These are phyloP conservation scores for Trypanosoma platydactyli DNA, from an alignment of 208 protist species.

Conservation along the genomic window DNA sequence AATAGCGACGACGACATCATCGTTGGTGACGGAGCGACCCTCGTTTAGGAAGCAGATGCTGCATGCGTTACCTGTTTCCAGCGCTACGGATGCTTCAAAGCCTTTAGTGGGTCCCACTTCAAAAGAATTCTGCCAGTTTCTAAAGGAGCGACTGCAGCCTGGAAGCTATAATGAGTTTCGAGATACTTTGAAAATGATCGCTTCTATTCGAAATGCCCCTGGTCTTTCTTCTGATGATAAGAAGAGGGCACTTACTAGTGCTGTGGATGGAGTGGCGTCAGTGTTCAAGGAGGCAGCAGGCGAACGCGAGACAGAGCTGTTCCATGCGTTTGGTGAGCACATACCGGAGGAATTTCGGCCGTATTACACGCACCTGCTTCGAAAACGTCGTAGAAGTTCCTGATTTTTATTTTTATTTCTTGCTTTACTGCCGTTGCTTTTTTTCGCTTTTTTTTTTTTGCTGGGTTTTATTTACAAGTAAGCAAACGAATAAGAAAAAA, in stretches of 20 bases:
- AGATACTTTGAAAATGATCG: slow-evolving; percentile 52
- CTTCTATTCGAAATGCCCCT: slow-evolving; percentile 22
- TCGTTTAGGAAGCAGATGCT: slow-evolving; percentile 27
- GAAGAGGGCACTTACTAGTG: slow-evolving; percentile 19
- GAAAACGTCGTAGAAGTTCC: slow-evolving; percentile 15
- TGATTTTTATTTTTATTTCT: slow-evolving; percentile 3
- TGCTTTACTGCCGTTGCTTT: too few species aligned
- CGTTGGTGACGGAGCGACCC: not conserved
- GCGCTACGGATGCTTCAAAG: not conserved
- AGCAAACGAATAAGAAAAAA: slow-evolving; percentile 1
- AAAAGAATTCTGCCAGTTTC: slow-evolving; percentile 82
- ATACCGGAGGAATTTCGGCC: slow-evolving; percentile 72
- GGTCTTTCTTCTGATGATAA: slow-evolving; percentile 16
- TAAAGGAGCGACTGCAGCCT: slow-evolving; percentile 55
- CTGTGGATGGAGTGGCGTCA: slow-evolving; percentile 27
- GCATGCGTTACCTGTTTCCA: not conserved
- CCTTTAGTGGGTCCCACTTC: slow-evolving; percentile 46
- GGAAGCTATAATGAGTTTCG: slow-evolving; percentile 65
- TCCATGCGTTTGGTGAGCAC: slow-evolving; percentile 63
- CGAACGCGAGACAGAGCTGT: slow-evolving; percentile 28
- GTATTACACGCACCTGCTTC: slow-evolving; percentile 54
- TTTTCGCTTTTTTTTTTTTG: slow-evolving; percentile 11
- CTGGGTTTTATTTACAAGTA: slow-evolving; percentile 7
- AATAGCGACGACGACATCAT: not conserved
- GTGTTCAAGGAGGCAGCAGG: slow-evolving; percentile 56